A percentile compares a stretch with the other conserved stretches of the same genome.
Evolutionary conservation across 305 asterid genomes (phyloP).

Genomic region (Vinca major): DNA sequence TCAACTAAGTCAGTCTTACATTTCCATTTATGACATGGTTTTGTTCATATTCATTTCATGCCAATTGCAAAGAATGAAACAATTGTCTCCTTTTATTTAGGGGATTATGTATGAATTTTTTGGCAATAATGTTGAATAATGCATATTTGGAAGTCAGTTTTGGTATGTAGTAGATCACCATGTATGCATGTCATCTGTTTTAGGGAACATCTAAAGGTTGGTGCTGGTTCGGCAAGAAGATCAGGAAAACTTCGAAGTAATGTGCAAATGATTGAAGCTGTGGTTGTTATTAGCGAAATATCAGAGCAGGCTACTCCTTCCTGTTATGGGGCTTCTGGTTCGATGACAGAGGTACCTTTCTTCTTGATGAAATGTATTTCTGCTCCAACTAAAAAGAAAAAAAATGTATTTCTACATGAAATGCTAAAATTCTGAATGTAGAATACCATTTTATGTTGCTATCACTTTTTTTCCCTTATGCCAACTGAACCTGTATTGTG

Average conservation of each 20-base stretch:
- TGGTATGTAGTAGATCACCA: background rate
- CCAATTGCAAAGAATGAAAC: background rate
- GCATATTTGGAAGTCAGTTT: constrained; percentile 13
- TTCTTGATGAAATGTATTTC: background rate
- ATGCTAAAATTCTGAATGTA: background rate
- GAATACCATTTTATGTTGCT: background rate
- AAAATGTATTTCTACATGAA: background rate
- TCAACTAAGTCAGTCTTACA: constrained; percentile 42
- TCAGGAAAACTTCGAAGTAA: constrained; percentile 33
- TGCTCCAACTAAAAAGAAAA: too few species aligned
- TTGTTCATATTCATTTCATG: background rate
- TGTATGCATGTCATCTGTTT: constrained; percentile 11
- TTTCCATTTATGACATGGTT: constrained; percentile 5
- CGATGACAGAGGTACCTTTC: constrained; percentile 59
- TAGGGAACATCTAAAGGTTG: constrained; percentile 68
- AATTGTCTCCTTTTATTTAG: background rate
- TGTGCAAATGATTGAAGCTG: constrained; percentile 58
- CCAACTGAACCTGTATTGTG: background rate
- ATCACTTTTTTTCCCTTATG: background rate
- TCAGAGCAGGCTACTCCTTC: constrained; percentile 36
- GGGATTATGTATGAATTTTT: background rate
- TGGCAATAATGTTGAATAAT: background rate
- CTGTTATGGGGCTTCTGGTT: constrained; percentile 40
- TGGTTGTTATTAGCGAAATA: constrained; percentile 47
- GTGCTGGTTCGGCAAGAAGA: constrained; percentile 54